Conservation (phyloP, 148 eudicot species). For the Vaccinium vitisidaea region DNA sequence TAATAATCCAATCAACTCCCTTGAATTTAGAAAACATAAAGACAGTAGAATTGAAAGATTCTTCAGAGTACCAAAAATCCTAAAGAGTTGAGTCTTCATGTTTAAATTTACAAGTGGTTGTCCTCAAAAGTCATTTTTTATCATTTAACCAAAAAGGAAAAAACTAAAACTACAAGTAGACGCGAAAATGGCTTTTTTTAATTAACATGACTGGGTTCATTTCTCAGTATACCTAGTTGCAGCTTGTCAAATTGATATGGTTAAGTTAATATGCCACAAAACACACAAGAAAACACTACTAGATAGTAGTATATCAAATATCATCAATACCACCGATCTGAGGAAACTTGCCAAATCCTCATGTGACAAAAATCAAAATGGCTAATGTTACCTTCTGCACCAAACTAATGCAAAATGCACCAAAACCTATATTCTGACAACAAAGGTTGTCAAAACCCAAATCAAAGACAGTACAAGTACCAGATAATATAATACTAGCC, state of each 20-base stretch:
- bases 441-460: not conserved
- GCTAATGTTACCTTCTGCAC: not conserved
- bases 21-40: not conserved
- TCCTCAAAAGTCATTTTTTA: not conserved
- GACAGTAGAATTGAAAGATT: slow-evolving; percentile 6
- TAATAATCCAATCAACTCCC: not conserved
- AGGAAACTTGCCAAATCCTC: not conserved
- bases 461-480: not conserved
- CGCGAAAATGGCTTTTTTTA: not conserved
- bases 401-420: not conserved
- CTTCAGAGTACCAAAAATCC: not conserved
- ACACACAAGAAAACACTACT: not conserved
- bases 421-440: not conserved
- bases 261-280: not conserved
- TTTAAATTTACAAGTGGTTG: not conserved
- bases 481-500: not conserved
- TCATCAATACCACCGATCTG: not conserved
- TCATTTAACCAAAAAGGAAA: not conserved
- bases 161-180: not conserved
- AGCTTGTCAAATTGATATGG: not conserved
- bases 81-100: not conserved
- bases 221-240: not conserved
- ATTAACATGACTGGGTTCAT: not conserved
- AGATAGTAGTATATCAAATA: not conserved
- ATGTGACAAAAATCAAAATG: not conserved